phyloP scores from a whole-genome alignment of 192 early-diverging fungal genomes.

The Umbelopsis isabellina region DNA sequence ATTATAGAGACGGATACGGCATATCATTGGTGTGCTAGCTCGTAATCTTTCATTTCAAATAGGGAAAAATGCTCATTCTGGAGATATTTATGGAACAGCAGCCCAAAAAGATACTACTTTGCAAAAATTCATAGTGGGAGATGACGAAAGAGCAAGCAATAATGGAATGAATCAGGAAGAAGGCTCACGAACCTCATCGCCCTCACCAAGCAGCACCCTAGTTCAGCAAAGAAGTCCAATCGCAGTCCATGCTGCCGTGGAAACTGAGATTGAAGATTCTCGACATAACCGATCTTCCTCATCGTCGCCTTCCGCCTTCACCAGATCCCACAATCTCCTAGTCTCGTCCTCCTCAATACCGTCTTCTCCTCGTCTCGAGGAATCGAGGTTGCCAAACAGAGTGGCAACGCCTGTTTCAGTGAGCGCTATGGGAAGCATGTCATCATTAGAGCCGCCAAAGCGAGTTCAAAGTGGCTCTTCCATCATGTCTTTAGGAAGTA shows the following conservation, averaged over 20 bases:
- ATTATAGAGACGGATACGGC: conserved; percentile 13
- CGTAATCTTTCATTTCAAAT: conserved; percentile 20
- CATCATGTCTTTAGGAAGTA: conserved; percentile 7
- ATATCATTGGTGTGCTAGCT: conserved; percentile 13
- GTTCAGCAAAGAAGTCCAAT: background rate
- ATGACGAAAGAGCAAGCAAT: conserved; percentile 2
- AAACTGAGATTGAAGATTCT: background rate
- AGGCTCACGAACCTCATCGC: background rate
- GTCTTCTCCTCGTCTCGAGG: background rate
- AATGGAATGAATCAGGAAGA: background rate
- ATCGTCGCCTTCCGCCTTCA: background rate
- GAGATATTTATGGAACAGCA: background rate
- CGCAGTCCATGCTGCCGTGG: background rate
- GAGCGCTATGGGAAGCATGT: background rate
- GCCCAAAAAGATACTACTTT: background rate
- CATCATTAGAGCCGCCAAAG: background rate
- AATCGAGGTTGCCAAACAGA: background rate
- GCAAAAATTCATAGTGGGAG: background rate
- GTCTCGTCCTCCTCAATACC: background rate
- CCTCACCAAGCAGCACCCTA: conserved; percentile 1
- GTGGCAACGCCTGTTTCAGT: background rate
- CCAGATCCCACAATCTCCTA: background rate
- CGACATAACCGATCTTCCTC: background rate
- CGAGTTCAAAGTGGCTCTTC: conserved; percentile 28
- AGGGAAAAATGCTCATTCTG: background rate